Conservation (phyloP, 2,329 filamentous ascomycete species). For the Talaromyces atroroseus region DNA sequence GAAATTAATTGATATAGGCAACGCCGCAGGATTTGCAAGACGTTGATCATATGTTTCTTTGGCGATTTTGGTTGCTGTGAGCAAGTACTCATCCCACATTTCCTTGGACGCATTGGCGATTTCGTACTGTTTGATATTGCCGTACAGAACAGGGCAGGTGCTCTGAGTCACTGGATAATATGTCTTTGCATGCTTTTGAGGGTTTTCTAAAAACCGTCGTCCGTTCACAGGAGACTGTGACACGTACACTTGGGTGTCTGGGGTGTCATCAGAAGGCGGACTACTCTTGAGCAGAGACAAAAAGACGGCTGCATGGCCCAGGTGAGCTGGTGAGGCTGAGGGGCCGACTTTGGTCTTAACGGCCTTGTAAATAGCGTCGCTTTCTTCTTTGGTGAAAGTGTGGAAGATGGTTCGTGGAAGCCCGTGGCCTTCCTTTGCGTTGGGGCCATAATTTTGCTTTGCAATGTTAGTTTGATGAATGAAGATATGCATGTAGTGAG, state of each 20-base stretch:
- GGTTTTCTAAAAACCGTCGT: slow-evolving; percentile 6
- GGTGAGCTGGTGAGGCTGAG: background rate
- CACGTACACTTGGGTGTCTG: background rate
- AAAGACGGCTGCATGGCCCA: slow-evolving; percentile 10
- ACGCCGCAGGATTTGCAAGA: background rate
- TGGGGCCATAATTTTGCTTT: slow-evolving; percentile 1
- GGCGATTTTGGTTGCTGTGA: background rate
- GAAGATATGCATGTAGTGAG: background rate
- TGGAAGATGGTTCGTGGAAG: slow-evolving; percentile 9
- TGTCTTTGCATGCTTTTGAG: background rate
- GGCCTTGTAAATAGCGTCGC: background rate
- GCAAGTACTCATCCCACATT: background rate
- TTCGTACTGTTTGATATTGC: slow-evolving; percentile 3
- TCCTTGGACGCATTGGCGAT: slow-evolving; percentile 1
- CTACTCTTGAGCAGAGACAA: slow-evolving; percentile 5
- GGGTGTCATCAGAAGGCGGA: background rate
- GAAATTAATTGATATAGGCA: background rate
- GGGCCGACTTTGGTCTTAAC: slow-evolving; percentile 6
- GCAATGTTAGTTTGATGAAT: background rate
- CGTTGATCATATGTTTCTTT: slow-evolving; percentile 1
- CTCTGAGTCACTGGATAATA: slow-evolving; percentile 6
- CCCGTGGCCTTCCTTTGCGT: background rate
- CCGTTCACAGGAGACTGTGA: background rate
- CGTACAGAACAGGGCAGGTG: background rate
- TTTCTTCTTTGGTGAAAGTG: slow-evolving; percentile 5